Percentiles rank a stretch among this genome's conserved stretches.
phyloP scores from a whole-genome alignment of 352 stramenopile genomes.

The Hyaloperonospora arabidopsidis region DNA sequence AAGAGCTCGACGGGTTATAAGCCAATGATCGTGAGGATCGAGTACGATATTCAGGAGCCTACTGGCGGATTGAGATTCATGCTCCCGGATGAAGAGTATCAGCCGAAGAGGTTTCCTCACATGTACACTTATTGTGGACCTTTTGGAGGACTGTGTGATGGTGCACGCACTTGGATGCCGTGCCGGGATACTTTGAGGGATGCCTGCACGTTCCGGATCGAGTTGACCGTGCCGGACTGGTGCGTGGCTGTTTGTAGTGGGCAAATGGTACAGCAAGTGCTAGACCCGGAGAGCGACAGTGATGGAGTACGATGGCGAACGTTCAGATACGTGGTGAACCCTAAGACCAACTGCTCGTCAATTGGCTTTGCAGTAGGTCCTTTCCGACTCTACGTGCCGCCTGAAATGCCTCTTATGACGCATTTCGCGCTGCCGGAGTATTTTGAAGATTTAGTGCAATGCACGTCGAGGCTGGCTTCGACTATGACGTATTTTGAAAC shows the following conservation, averaged over 20 bases:
- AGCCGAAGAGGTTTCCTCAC: constrained; percentile 64
- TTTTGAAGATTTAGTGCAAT: constrained; percentile 72
- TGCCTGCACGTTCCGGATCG: constrained; percentile 61
- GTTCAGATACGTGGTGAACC: constrained; percentile 73
- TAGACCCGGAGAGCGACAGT: constrained; percentile 42
- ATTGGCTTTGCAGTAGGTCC: constrained; percentile 75
- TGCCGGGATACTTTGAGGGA: constrained; percentile 70
- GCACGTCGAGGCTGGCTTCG: constrained; percentile 60
- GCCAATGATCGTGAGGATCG: constrained; percentile 56
- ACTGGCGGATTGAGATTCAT: constrained; percentile 62
- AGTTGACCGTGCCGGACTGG: constrained; percentile 74
- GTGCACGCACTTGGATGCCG: constrained; percentile 79
- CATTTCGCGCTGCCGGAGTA: constrained; percentile 75
- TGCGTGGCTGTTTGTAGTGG: constrained; percentile 77
- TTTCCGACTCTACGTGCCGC: constrained; percentile 65
- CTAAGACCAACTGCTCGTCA: constrained; percentile 75
- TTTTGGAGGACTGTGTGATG: constrained; percentile 75
- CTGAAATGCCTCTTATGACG: constrained; percentile 75
- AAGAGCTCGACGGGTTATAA: constrained; percentile 66
- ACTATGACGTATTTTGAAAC: constrained; percentile 76
- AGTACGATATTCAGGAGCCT: constrained; percentile 74
- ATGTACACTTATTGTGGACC: constrained; percentile 85
- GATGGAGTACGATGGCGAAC: constrained; percentile 46
- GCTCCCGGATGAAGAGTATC: constrained; percentile 53
- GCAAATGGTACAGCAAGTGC: constrained; percentile 76